Base-by-base conservation (phyloP, 441 rosid species). In the Adansonia madagascariensis region DNA sequence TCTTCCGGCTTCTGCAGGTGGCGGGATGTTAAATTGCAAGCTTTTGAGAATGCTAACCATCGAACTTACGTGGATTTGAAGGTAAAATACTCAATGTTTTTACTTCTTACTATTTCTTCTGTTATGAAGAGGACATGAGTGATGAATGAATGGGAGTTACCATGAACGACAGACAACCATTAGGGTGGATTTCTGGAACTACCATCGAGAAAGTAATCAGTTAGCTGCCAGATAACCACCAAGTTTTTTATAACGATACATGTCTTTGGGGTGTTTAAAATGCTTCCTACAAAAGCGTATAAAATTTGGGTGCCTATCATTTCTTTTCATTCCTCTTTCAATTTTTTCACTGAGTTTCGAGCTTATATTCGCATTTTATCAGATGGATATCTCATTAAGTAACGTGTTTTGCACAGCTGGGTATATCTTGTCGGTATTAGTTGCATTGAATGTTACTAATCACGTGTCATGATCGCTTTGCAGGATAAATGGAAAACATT, bases 401-500 rank as follows among this genome's bases (percentile, higher is more conserved):
- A 18, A 8, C 62, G 20, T 2, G 62, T 57, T 57, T 18, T 18
- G 62, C 61, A 7, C 11, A 4, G 11, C 3, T 8, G 15, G 50
- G 50, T n/a, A 17, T 8, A 6, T 65, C 7, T 35, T 15, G 20
- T 6, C 7, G 47, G 47, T 63, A 41, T 15, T 63, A 9, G 3
- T 66, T 8, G 22, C n/a, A 53, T 53, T 1, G 3, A 39, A 39
- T 39, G 43, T 47, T 47, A 1, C 52, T 47, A 64, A 65, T 47
- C 5, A 47, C 24, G 53, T 6, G 18, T 46, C 5, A 14, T 12
- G 12, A 22, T 69, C 5, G 15, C 44, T 3, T 3, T 65, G 31
- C 86, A 91, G 94, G 94, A 91, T 77, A 91, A 91, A 74, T 91
- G 95, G 95, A 91, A 91, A 79, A 88, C 93, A 8, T 78, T 91